phyloP scores from a whole-genome alignment of 2,329 filamentous ascomycete species.

The Moelleriella libera region DNA sequence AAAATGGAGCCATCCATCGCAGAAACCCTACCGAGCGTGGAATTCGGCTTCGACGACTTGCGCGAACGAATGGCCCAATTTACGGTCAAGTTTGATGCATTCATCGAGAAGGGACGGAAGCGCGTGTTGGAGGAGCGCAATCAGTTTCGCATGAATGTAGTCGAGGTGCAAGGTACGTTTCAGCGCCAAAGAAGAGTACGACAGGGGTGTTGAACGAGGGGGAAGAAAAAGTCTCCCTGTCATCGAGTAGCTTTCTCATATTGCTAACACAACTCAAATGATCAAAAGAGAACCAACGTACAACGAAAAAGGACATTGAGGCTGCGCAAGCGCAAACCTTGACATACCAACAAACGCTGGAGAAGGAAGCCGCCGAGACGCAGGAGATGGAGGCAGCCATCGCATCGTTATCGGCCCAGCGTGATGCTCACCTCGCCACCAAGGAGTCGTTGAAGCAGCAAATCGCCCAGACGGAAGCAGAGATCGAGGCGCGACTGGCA shows the following conservation, averaged over 20 bases:
- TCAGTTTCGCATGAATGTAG: conserved; percentile 79
- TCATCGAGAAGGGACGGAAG: conserved; percentile 84
- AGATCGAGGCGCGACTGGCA: conserved; percentile 56
- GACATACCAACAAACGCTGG: conserved; percentile 58
- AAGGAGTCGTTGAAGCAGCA: conserved; percentile 45
- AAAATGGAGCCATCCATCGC: conserved; percentile 52
- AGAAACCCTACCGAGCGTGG: conserved; percentile 71
- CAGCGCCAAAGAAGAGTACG: too few species aligned
- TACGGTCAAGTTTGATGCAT: conserved; percentile 77
- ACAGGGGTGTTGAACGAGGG: too few species aligned
- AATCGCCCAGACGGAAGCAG: conserved; percentile 52
- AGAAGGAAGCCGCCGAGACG: conserved; percentile 63
- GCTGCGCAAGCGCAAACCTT: conserved; percentile 60
- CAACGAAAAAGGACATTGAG: conserved; percentile 78
- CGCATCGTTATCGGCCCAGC: conserved; percentile 40
- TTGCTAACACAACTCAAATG: not conserved
- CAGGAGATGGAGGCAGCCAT: conserved; percentile 58
- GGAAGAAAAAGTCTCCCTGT: too few species aligned
- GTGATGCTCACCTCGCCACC: conserved; percentile 42
- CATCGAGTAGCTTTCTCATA: not conserved
- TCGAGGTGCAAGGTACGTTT: conserved; percentile 69
- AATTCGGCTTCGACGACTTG: conserved; percentile 92
- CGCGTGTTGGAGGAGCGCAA: conserved; percentile 86
- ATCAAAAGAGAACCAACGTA: conserved; percentile 70
- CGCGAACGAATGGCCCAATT: conserved; percentile 93